Evolutionary conservation across 225 moss, liverwort and hornwort genomes (phyloP).

Genomic region (Rhytidiadelphus loreus): DNA sequence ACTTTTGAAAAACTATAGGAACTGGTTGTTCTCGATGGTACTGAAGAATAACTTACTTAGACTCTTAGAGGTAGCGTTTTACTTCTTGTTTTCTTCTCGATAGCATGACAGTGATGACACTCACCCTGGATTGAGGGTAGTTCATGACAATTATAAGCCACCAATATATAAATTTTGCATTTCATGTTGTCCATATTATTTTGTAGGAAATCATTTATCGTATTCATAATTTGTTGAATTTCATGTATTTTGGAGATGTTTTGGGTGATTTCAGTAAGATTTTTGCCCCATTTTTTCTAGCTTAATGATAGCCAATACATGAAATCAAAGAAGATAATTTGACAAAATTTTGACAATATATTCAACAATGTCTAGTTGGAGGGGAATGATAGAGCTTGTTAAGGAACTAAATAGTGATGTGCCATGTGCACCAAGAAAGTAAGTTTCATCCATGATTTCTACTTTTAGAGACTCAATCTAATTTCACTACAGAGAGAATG

Average conservation of each 20-base stretch:
- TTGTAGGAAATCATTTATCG: too few species aligned
- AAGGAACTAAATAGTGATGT: neutral
- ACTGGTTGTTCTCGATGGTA: neutral
- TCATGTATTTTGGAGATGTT: neutral
- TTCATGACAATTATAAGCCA: neutral
- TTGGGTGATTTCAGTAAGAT: neutral
- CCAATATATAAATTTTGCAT: neutral
- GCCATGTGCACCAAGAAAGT: neutral
- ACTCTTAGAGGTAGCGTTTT: neutral
- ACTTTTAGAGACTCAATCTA: neutral
- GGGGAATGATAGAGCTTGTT: neutral
- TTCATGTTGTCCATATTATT: neutral
- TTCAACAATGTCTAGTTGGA: neutral
- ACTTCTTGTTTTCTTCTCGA: neutral
- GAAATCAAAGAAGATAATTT: neutral
- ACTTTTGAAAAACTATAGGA: neutral
- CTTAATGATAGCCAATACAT: neutral
- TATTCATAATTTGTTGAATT: neutral
- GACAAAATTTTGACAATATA: neutral
- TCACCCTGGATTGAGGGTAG: neutral
- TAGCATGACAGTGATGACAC: neutral
- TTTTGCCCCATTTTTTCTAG: neutral
- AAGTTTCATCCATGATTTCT: neutral
- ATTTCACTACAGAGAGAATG: too few species aligned
- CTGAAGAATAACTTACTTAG: neutral